Conservation (phyloP, 139 green algal species). For the Ettlia oleoabundans region DNA sequence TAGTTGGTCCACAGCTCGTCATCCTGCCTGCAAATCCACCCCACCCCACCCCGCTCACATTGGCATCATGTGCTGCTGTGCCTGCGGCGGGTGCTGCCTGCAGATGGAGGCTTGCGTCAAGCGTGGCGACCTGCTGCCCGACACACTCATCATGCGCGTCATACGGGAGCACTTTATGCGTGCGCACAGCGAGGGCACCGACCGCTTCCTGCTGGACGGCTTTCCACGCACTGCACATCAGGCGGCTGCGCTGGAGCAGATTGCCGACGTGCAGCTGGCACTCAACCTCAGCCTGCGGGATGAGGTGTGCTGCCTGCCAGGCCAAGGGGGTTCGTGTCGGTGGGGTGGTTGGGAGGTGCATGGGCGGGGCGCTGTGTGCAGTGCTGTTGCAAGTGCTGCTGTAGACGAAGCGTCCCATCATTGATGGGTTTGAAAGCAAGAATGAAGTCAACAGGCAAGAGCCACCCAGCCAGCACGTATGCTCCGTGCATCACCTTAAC, state of each 20-base stretch:
- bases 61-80: not conserved
- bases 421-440: too few relatives aligned
- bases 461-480: too few relatives aligned
- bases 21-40: not conserved
- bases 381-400: too few relatives aligned
- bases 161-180: slow-evolving; percentile 27
- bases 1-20: not conserved
- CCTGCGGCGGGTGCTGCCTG: not conserved
- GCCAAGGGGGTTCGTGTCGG: not conserved
- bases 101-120: slow-evolving; percentile 42
- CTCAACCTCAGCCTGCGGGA: slow-evolving; percentile 91
- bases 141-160: slow-evolving; percentile 85
- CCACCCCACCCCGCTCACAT: not conserved
- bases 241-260: slow-evolving; percentile 70
- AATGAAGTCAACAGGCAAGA: too few relatives aligned
- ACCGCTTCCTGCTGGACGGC: slow-evolving; percentile 91
- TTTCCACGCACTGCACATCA: slow-evolving; percentile 87
- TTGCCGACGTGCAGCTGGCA: slow-evolving; percentile 77
- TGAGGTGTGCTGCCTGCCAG: slow-evolving; percentile 55
- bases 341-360: not conserved
- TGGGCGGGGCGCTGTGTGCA: not conserved
- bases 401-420: too few relatives aligned
- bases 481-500: too few relatives aligned
- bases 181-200: slow-evolving; percentile 63
- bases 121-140: slow-evolving; percentile 84